Evolutionary conservation across 208 protist species (phyloP).

Genomic region (Angomonas deanei): DNA sequence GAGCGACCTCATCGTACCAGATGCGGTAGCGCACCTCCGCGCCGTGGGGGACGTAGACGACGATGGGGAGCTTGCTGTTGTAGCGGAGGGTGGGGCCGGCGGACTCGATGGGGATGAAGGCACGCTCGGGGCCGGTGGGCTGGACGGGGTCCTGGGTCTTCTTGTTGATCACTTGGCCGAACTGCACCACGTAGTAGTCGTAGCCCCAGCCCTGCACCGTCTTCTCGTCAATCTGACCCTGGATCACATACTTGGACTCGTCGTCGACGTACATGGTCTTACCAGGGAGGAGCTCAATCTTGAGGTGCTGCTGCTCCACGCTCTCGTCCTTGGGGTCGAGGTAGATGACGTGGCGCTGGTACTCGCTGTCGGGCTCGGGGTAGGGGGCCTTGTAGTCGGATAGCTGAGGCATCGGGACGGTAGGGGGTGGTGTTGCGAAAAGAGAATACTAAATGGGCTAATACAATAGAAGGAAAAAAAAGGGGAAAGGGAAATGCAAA

Average conservation of each 20-base stretch:
- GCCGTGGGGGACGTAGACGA: slow-evolving; percentile 18
- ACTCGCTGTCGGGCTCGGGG: slow-evolving; percentile 42
- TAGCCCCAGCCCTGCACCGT: slow-evolving; percentile 49
- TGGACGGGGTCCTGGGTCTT: slow-evolving; percentile 9
- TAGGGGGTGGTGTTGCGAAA: too few relatives aligned
- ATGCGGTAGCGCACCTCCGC: slow-evolving; percentile 20
- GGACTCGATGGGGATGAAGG: neutral
- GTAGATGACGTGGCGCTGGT: slow-evolving; percentile 66
- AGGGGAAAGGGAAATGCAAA: too few relatives aligned
- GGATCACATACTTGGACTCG: slow-evolving; percentile 32
- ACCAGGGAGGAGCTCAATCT: slow-evolving; percentile 63
- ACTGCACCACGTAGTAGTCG: slow-evolving; percentile 17
- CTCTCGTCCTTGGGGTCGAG: slow-evolving; percentile 45
- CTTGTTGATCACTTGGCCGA: slow-evolving; percentile 10
- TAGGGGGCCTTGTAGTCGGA: slow-evolving; percentile 58
- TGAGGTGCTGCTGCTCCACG: slow-evolving; percentile 34
- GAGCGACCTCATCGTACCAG: slow-evolving; percentile 8
- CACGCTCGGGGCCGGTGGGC: neutral
- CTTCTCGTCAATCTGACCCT: slow-evolving; percentile 42
- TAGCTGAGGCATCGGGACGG: slow-evolving; percentile 23
- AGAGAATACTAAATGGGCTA: neutral
- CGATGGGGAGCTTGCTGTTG: slow-evolving; percentile 19
- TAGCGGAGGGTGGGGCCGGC: slow-evolving; percentile 2
- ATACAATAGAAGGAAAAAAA: neutral
- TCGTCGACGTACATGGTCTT: slow-evolving; percentile 32